phyloP scores from a whole-genome alignment of 2,329 filamentous ascomycete species.

The Fusarium falciforme region DNA sequence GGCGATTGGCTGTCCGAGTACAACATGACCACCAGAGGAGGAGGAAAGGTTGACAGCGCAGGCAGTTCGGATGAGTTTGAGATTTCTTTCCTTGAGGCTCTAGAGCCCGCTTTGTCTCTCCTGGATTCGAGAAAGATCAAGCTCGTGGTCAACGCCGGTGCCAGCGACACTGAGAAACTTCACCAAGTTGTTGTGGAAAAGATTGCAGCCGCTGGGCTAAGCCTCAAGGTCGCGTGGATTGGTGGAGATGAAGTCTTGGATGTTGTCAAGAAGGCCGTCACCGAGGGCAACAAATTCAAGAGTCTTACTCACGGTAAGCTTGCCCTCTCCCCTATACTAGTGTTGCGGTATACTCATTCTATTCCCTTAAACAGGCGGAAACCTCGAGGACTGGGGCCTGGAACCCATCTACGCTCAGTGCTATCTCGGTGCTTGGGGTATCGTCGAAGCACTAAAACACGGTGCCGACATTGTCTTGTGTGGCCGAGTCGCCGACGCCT shows the following conservation, averaged over 20 bases:
- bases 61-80: slow-evolving; percentile 53
- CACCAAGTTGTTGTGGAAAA: slow-evolving; percentile 35
- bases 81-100: slow-evolving; percentile 50
- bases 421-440: slow-evolving; percentile 61
- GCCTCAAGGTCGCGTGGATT: slow-evolving; percentile 49
- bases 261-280: slow-evolving; percentile 36
- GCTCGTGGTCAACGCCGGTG: slow-evolving; percentile 52
- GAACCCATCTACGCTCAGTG: slow-evolving; percentile 47
- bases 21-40: slow-evolving; percentile 46
- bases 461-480: slow-evolving; percentile 60
- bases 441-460: slow-evolving; percentile 52
- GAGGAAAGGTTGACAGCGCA: slow-evolving; percentile 43
- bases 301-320: not conserved
- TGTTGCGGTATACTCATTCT: slow-evolving; percentile 8
- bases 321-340: not conserved
- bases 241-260: slow-evolving; percentile 50
- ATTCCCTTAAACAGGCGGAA: slow-evolving; percentile 38
- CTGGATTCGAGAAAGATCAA: slow-evolving; percentile 47
- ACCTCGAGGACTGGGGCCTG: slow-evolving; percentile 42
- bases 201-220: slow-evolving; percentile 45
- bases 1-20: slow-evolving; percentile 49
- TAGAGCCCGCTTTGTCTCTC: slow-evolving; percentile 46
- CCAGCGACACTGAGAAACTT: slow-evolving; percentile 44
- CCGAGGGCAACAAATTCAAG: not conserved
- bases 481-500: slow-evolving; percentile 59